Evolutionary conservation across 2,329 filamentous ascomycete species (phyloP).

Genomic region (Beauveria bassiana): DNA sequence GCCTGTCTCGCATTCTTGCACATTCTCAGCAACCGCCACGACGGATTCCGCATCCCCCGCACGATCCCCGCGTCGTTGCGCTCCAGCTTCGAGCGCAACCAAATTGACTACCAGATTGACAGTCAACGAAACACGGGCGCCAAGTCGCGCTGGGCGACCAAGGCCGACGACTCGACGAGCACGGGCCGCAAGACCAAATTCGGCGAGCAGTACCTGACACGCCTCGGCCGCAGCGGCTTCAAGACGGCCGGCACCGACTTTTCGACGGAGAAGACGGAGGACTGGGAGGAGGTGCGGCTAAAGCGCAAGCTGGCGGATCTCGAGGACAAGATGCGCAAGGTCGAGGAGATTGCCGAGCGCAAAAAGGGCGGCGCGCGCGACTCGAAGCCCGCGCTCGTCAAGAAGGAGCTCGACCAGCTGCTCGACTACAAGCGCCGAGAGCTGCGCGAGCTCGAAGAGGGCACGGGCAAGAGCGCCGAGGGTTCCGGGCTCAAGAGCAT

Average conservation of each 20-base stretch:
- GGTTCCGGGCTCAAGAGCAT: slow-evolving; percentile 71
- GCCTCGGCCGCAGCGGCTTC: slow-evolving; percentile 77
- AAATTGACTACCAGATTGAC: slow-evolving; percentile 93
- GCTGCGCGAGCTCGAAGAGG: slow-evolving; percentile 67
- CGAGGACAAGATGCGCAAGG: slow-evolving; percentile 76
- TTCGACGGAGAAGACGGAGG: slow-evolving; percentile 73
- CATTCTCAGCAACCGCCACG: slow-evolving; percentile 91
- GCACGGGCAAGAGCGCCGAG: slow-evolving; percentile 57
- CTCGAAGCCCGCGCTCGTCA: slow-evolving; percentile 82
- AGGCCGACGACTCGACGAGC: slow-evolving; percentile 69
- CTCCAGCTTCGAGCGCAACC: slow-evolving; percentile 85
- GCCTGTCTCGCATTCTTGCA: slow-evolving; percentile 91
- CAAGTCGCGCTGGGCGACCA: slow-evolving; percentile 70
- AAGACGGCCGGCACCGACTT: slow-evolving; percentile 86
- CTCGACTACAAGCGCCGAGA: slow-evolving; percentile 88
- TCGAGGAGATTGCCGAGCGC: slow-evolving; percentile 65
- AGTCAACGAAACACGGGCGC: slow-evolving; percentile 51
- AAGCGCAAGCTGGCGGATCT: slow-evolving; percentile 88
- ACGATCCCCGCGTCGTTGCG: slow-evolving; percentile 86
- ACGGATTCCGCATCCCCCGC: slow-evolving; percentile 89
- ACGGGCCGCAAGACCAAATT: slow-evolving; percentile 95
- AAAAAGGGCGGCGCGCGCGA: slow-evolving; percentile 58
- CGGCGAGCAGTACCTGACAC: slow-evolving; percentile 89
- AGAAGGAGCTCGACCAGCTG: slow-evolving; percentile 87
- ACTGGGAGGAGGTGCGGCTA: slow-evolving; percentile 95